phyloP scores from a whole-genome alignment of 768 basidiomycete species.

The Xerocomellus intermedius region DNA sequence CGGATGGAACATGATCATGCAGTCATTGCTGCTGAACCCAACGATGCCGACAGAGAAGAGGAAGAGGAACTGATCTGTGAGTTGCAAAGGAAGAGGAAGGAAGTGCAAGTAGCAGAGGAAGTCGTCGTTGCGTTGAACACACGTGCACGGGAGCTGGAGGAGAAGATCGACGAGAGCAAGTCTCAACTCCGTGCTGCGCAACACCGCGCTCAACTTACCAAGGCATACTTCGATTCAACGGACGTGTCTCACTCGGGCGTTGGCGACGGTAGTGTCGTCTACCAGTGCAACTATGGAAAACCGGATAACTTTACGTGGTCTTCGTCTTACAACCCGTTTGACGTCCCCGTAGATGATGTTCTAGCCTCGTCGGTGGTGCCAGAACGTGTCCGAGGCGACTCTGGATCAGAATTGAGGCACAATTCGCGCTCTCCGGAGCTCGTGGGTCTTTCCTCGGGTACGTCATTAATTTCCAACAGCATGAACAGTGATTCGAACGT shows the following conservation, averaged over 20 bases:
- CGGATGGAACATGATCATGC: constrained; percentile 56
- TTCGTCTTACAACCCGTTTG: constrained; percentile 35
- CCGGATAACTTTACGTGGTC: constrained; percentile 22
- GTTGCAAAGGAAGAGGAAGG: constrained; percentile 56
- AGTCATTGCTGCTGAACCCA: constrained; percentile 45
- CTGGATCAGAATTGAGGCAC: constrained; percentile 15
- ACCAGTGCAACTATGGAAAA: constrained; percentile 11
- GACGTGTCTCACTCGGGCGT: constrained; percentile 5
- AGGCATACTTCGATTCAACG: constrained; percentile 31
- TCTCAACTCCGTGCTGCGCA: constrained; percentile 56
- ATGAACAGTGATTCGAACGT: constrained; percentile 9
- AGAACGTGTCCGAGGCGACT: constrained; percentile 7
- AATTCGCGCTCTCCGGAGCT: constrained; percentile 26
- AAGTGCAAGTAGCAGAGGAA: constrained; percentile 61
- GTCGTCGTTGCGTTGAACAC: constrained; percentile 58
- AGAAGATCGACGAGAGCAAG: constrained; percentile 61
- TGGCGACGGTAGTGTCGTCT: constrained; percentile 5
- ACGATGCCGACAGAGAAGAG: constrained; percentile 41
- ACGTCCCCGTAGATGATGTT: constrained; percentile 22
- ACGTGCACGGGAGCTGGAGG: constrained; percentile 73
- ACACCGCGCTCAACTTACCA: constrained; percentile 52
- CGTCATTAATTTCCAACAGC: constrained; percentile 25
- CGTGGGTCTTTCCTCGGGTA: constrained; percentile 32
- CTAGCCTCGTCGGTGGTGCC: constrained; percentile 14
- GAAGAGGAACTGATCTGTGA: constrained; percentile 45